Evolutionary conservation across 352 stramenopile genomes (phyloP).

Genomic region (Globisporangium middletonii): DNA sequence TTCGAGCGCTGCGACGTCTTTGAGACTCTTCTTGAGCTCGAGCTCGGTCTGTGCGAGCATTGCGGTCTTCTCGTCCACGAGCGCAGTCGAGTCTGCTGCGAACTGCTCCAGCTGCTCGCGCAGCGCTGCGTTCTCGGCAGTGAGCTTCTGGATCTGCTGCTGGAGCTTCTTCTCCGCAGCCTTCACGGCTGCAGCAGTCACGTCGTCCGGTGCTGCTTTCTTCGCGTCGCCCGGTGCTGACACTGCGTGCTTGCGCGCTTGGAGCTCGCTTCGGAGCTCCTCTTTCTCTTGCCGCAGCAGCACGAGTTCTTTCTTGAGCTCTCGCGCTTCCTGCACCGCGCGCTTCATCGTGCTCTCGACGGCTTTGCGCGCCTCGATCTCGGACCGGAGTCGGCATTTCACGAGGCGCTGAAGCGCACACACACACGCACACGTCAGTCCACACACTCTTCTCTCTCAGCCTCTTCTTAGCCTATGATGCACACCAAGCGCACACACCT

Average conservation of each 20-base stretch:
- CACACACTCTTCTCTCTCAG: neutral
- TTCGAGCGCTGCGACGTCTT: conserved; percentile 15
- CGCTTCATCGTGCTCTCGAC: conserved; percentile 70
- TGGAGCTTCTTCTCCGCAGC: conserved; percentile 29
- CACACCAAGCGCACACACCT: conserved; percentile 21
- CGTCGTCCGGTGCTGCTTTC: neutral
- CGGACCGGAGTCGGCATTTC: conserved; percentile 70
- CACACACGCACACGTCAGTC: neutral
- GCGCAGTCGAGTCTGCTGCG: conserved; percentile 28
- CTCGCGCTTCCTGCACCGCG: conserved; percentile 56
- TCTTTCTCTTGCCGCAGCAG: conserved; percentile 71
- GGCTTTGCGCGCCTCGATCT: conserved; percentile 68
- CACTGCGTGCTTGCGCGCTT: conserved; percentile 10
- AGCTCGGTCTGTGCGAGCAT: conserved; percentile 14
- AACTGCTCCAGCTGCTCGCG: conserved; percentile 14
- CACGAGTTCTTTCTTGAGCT: conserved; percentile 76
- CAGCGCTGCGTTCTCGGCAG: conserved; percentile 11
- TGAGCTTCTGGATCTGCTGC: conserved; percentile 26
- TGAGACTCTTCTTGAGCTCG: conserved; percentile 18
- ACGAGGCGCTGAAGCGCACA: conserved; percentile 40
- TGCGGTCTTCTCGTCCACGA: conserved; percentile 17
- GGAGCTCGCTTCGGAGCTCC: conserved; percentile 29
- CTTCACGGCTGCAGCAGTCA: conserved; percentile 7
- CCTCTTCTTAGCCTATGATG: neutral
- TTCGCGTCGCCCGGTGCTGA: conserved; percentile 3